Conservation (phyloP, 257 asterid species). For the Schizonepeta tenuifolia region DNA sequence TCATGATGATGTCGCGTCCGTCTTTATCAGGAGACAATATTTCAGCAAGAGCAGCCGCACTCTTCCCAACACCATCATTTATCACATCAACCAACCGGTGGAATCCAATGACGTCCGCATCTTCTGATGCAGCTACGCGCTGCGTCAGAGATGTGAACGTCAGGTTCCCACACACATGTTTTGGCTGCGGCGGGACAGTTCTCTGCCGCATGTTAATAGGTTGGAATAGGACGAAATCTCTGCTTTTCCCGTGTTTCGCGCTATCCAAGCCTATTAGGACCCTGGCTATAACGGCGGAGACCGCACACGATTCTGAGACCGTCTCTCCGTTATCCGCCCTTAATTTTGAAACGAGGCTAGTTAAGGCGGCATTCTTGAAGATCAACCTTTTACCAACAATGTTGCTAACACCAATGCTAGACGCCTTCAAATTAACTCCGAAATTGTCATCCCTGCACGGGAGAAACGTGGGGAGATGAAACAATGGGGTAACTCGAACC, state of each 20-base stretch:
- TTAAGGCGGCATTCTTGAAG: neutral
- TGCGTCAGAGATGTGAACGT: neutral
- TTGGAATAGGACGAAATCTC: neutral
- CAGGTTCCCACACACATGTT: neutral
- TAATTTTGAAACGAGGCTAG: neutral
- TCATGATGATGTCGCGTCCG: neutral
- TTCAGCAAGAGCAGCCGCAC: neutral
- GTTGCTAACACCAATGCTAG: neutral
- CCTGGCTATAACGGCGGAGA: neutral
- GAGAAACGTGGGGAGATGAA: neutral
- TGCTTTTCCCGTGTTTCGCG: neutral
- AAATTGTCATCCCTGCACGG: neutral
- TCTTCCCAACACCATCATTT: neutral
- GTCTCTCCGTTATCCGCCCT: neutral
- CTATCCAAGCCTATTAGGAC: neutral
- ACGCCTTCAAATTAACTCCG: neutral
- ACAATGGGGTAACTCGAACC: neutral
- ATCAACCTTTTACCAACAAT: neutral
- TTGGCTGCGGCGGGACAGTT: neutral
- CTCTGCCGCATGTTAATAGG: neutral
- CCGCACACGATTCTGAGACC: neutral
- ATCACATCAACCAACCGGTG: neutral
- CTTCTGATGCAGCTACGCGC: no score
- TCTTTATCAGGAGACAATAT: neutral
- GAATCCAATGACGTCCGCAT: neutral